Evolutionary conservation across 768 basidiomycete genomes (phyloP), one percentile per base, ranked within the genome.

Genomic region (Sarcomyxa edulis): DNA sequence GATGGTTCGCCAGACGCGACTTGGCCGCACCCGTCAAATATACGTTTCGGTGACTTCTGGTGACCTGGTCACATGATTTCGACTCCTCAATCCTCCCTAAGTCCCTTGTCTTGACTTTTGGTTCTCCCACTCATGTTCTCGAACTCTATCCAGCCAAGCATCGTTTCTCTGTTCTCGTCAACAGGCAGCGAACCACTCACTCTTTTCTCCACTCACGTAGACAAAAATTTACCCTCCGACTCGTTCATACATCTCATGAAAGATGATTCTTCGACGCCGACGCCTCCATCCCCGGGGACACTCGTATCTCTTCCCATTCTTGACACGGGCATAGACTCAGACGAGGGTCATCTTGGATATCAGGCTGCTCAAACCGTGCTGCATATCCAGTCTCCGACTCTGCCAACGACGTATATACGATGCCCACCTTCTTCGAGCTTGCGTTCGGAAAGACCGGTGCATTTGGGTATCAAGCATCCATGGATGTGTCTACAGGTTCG

Each of bases 401-500:
- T 87, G 23, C 70, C 62, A 36, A 78, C 66, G 36, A 84, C 86
- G 0, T 89, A 70, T 50, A 72, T 90, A 24, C 77, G 74, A 6
- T 79, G 71, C 48, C 86, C 86, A 11, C 64, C 71, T 15, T 33
- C 15, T 14, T 29, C 21, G 19, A 15, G 12, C 10, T 21, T 22
- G n/a, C 20, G 23, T 30, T 12, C 18, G 31, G 37, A 48, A 32
- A 40, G 25, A 22, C 40, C 23, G 36, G 40, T 39, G 23, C 67
- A 63, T 21, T 60, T 88, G 32, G 79, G 78, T 11, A 53, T 89
- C 37, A 78, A 72, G 51, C 81, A 82, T 50, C 65, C 76, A 6
- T 88, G 85, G 83, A 53, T 90, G 39, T 82, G 89, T 52, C 32
- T 89, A 6, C 87, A 90, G 55, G 77, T 83, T 31, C 76, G 84